Evolutionary conservation across 768 basidiomycete species (phyloP).

Genomic region (Amanita fuliginea): DNA sequence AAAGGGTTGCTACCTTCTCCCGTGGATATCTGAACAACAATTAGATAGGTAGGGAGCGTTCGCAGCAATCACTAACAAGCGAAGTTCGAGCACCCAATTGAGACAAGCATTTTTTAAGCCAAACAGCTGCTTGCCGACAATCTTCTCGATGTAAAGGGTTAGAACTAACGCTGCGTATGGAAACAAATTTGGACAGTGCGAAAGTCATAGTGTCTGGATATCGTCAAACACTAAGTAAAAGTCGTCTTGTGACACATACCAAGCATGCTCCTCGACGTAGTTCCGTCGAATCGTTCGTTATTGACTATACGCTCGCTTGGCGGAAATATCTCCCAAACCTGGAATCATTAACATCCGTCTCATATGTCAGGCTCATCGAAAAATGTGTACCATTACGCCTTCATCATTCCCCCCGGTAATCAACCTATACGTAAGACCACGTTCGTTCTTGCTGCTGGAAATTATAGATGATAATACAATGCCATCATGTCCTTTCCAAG

Average conservation of each 20-base stretch:
- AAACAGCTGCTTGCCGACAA: constrained; percentile 90
- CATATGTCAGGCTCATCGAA: not conserved
- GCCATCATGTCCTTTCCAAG: constrained; percentile 73
- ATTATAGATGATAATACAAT: constrained; percentile 76
- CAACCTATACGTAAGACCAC: constrained; percentile 23
- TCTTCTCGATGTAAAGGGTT: constrained; percentile 61
- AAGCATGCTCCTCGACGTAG: constrained; percentile 11
- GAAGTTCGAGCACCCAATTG: constrained; percentile 81
- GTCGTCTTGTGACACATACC: constrained; percentile 16
- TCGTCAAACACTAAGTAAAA: constrained; percentile 4
- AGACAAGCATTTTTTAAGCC: constrained; percentile 78
- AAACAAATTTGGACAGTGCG: constrained; percentile 76
- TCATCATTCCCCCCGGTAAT: constrained; percentile 84
- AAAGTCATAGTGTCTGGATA: constrained; percentile 61
- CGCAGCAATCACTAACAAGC: constrained; percentile 35
- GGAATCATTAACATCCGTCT: not conserved
- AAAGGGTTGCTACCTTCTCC: constrained; percentile 75
- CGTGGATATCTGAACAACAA: constrained; percentile 50
- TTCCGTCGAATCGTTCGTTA: constrained; percentile 8
- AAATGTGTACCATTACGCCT: constrained; percentile 59
- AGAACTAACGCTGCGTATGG: constrained; percentile 79
- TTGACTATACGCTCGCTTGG: constrained; percentile 16
- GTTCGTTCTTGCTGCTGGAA: constrained; percentile 21
- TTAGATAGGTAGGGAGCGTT: not conserved
- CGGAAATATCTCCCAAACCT: constrained; percentile 48